Evolutionary conservation across 352 stramenopile genomes (phyloP), one percentile per base, ranked within the genome.

Genomic region (Lagenidium sp.): DNA sequence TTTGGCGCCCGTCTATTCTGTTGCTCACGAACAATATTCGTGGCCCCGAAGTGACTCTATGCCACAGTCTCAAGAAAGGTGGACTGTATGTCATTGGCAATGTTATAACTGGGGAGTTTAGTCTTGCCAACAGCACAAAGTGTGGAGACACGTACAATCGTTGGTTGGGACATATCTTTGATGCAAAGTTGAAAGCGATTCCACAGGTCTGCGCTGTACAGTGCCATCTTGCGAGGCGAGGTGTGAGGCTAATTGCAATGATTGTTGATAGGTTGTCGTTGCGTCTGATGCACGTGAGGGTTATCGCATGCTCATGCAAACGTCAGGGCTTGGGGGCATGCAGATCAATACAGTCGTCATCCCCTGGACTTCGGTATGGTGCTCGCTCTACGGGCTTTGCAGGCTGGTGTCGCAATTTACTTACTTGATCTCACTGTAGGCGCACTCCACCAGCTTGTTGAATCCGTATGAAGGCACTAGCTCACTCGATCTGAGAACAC

Each of bases 41-140:
- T 20, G 51, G 44, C 11, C 16, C 57, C 1, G 51, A 72, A 45
- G 56, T 89, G 13, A 60, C 63, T 18, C 56, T 89, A n/a, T 83
- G 71, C 54, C 77, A 86, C 50, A 71, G 59, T 16, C 60, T 92
- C 4, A 92, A 92, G 50, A 92, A 92, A 50, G 79, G 79, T 15
- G 79, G 79, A 6, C 55, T 92, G 1, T 92, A 83, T 36, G 55
- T 89, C 21, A 67, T 92, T 15, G 77, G 74, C 18, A 65, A 65
- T 18, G 67, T 87, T 12, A 47, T 85, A 2, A 35, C 57, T 0
- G 65, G 65, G 1, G 52, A 77, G 8, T 73, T 82, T 55, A 48
- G 50, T 1, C 36, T 48, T 3, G 28, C 35, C 3, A 63, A 41
- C 20, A 65, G 66, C 31, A 43, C 44, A 8, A 47, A 58, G 18